A percentile compares a stretch with the other conserved stretches of the same genome.
phyloP scores from a whole-genome alignment of 1,284 basidiomycete species.

The Irpex rosettiformis region DNA sequence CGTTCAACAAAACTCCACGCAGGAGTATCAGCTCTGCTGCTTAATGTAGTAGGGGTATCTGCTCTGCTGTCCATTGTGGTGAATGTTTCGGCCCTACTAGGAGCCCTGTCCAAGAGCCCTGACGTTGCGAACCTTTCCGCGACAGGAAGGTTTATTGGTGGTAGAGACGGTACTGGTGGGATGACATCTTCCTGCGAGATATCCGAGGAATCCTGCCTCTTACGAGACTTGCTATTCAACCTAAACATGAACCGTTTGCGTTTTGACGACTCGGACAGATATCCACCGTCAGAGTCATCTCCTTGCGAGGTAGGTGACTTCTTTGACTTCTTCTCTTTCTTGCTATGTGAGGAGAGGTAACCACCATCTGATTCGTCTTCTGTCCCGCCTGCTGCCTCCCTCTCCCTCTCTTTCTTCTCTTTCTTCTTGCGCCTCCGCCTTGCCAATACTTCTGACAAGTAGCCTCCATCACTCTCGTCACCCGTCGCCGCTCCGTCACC shows the following conservation, averaged over 20 bases:
- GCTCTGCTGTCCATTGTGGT: constrained; percentile 14
- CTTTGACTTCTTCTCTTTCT: constrained; percentile 22
- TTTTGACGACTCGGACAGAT: constrained; percentile 33
- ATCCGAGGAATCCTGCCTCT: constrained; percentile 24
- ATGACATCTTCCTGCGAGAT: constrained; percentile 24
- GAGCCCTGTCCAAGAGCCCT: constrained; percentile 12
- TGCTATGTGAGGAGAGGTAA: constrained; percentile 18
- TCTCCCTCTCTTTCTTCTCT: constrained; percentile 23
- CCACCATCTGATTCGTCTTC: constrained; percentile 33
- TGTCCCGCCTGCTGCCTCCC: constrained; percentile 30
- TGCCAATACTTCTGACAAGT: constrained; percentile 28
- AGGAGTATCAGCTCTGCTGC: constrained; percentile 3
- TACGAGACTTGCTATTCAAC: constrained; percentile 28
- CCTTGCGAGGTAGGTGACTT: constrained; percentile 20
- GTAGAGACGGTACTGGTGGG: constrained; percentile 33
- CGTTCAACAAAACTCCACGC: neutral
- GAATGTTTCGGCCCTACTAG: constrained; percentile 10
- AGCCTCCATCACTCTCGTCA: constrained; percentile 31
- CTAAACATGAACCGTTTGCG: constrained; percentile 32
- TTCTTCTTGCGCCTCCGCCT: constrained; percentile 24
- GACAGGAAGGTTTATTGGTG: constrained; percentile 40
- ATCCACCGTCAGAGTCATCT: constrained; percentile 39
- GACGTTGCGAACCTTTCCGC: constrained; percentile 45
- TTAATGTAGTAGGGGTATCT: constrained; percentile 20
- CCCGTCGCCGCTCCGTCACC: constrained; percentile 21